Percentiles rank a stretch among this genome's conserved stretches.
Conservation (phyloP, 2,329 filamentous ascomycete species). For the Ceratocystis harringtonii region DNA sequence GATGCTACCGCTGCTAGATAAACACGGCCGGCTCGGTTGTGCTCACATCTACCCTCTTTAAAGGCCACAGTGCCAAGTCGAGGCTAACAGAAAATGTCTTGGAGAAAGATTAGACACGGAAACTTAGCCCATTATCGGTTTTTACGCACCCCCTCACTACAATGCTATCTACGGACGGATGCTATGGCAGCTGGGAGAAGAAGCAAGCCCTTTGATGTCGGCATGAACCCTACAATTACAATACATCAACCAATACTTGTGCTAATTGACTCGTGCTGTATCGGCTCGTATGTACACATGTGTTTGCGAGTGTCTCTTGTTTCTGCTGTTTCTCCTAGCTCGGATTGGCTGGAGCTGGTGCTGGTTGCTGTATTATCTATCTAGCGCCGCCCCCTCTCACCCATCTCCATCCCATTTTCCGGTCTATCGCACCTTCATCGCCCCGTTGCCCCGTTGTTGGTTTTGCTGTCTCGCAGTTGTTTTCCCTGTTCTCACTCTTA, state of each 20-base stretch:
- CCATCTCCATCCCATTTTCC: no score
- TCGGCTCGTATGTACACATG: background rate
- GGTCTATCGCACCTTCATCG: no score
- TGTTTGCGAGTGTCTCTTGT: background rate
- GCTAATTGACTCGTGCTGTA: background rate
- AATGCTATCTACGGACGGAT: no score
- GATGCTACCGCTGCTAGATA: background rate
- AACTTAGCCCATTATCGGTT: background rate
- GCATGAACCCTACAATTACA: background rate
- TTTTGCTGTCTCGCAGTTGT: no score
- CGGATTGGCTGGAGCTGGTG: no score
- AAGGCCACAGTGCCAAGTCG: background rate
- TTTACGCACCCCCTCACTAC: background rate
- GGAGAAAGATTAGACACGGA: background rate
- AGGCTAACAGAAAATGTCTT: background rate
- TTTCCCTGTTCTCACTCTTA: no score
- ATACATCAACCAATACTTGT: no score
- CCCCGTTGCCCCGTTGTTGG: no score
- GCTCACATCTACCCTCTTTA: background rate
- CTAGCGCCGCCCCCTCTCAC: no score
- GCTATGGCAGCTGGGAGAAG: no score
- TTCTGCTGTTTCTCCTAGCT: no score
- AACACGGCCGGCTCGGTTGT: background rate
- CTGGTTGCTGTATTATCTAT: no score
- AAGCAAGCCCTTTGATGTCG: background rate